These are phyloP conservation scores for Zopfochytrium polystomum DNA, from an alignment of 371 early-diverging fungal species.

Conservation along the genomic window DNA sequence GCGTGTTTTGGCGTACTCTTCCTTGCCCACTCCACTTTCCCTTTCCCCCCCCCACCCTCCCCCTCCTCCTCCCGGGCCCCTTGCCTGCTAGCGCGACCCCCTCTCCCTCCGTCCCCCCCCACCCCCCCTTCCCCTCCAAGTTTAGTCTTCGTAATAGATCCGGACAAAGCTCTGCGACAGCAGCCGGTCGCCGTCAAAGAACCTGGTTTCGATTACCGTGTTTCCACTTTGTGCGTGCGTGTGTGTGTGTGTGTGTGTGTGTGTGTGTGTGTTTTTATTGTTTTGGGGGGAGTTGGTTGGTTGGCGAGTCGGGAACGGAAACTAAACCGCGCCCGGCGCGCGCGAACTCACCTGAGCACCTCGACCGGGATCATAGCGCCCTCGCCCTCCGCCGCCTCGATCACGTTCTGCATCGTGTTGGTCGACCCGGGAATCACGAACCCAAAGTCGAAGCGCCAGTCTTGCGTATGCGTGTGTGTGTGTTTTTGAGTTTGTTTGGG, in stretches of 20 bases:
- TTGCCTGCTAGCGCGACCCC: too few relatives aligned
- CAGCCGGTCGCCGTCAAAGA: constrained; percentile 18
- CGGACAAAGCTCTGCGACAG: background rate
- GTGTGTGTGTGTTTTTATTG: too few relatives aligned
- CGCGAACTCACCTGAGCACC: constrained; percentile 29
- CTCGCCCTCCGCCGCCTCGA: constrained; percentile 18
- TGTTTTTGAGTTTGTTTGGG: background rate
- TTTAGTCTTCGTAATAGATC: too few relatives aligned
- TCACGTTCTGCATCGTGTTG: constrained; percentile 31
- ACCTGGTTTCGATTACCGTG: constrained; percentile 25
- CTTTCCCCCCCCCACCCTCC: too few relatives aligned
- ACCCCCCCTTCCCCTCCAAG: too few relatives aligned
- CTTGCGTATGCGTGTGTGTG: constrained; percentile 6
- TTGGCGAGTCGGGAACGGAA: background rate
- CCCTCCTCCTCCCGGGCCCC: too few relatives aligned
- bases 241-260: too few relatives aligned
- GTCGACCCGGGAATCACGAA: constrained; percentile 35
- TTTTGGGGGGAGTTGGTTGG: background rate
- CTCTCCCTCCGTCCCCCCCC: too few relatives aligned
- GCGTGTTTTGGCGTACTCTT: too few relatives aligned
- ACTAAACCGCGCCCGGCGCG: background rate
- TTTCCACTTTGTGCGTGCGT: constrained; percentile 28
- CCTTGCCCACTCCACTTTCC: too few relatives aligned
- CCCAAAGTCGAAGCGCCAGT: constrained; percentile 31
- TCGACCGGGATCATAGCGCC: constrained; percentile 29